Percentiles rank a stretch among this genome's conserved stretches.
Conservation (phyloP, 345 rosid genomes). For the Barbarea vulgaris region DNA sequence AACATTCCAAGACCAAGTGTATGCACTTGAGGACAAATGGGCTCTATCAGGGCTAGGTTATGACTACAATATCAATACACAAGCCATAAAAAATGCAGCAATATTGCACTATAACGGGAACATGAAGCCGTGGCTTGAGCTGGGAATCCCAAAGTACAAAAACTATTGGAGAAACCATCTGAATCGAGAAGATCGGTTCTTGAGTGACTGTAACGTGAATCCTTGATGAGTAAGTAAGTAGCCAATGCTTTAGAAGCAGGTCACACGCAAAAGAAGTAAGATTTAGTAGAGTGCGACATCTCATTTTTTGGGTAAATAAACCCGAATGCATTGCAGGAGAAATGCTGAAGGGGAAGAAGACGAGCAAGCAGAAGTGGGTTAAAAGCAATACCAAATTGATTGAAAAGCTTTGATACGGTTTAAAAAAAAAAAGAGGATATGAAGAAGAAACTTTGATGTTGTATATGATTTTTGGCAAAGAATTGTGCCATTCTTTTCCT, state of each 20-base stretch:
- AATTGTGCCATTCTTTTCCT: slow-evolving; percentile 40
- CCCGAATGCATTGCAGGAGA: slow-evolving; percentile 40
- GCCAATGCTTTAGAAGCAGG: slow-evolving; percentile 33
- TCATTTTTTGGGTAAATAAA: slow-evolving; percentile 45
- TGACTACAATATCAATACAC: slow-evolving; percentile 51
- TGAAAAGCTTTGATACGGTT: slow-evolving; percentile 25
- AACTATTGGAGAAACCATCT: slow-evolving; percentile 71
- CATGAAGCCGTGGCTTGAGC: slow-evolving; percentile 99
- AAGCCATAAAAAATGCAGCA: slow-evolving; percentile 61
- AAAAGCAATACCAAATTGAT: slow-evolving; percentile 28
- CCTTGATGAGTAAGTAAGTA: slow-evolving; percentile 44
- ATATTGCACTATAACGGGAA: slow-evolving; percentile 91
- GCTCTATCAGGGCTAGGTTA: slow-evolving; percentile 86
- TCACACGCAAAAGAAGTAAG: slow-evolving; percentile 26
- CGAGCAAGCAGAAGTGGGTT: slow-evolving; percentile 22
- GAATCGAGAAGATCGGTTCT: slow-evolving; percentile 59
- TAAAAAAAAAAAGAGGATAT: neutral
- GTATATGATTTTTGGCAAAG: slow-evolving; percentile 42
- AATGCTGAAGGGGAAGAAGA: slow-evolving; percentile 37
- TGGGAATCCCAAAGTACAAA: slow-evolving; percentile 80
- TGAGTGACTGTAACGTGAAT: slow-evolving; percentile 86
- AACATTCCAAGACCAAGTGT: slow-evolving; percentile 69
- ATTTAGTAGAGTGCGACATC: slow-evolving; percentile 32
- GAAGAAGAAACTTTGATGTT: slow-evolving; percentile 36
- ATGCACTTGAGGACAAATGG: slow-evolving; percentile 64